These are phyloP conservation scores for Marsdenia floribunda DNA, from an alignment of 257 asterid genomes.

Conservation along the genomic window DNA sequence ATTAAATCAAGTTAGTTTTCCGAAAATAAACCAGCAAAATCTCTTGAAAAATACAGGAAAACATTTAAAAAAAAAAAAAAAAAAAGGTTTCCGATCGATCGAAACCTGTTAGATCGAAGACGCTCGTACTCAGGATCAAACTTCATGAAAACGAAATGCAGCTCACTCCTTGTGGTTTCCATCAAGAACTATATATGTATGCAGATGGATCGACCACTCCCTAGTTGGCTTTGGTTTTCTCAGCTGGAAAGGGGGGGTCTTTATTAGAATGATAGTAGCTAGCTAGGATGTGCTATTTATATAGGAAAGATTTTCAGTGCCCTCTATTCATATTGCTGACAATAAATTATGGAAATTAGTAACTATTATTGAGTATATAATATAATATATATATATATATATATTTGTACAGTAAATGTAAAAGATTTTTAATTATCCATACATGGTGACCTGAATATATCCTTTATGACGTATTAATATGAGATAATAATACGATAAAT, in stretches of 20 bases:
- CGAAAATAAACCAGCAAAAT: background rate
- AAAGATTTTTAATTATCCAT: background rate
- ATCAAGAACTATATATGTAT: background rate
- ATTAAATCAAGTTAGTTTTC: too few species aligned
- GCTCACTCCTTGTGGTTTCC: conserved; percentile 27
- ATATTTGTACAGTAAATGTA: background rate
- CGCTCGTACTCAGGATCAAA: conserved; percentile 82
- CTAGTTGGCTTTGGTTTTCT: background rate
- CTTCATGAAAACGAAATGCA: conserved; percentile 80
- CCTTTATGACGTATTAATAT: background rate
- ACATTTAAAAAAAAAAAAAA: too few species aligned
- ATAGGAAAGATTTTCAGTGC: background rate
- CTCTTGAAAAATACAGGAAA: too few species aligned
- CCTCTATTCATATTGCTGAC: too few species aligned
- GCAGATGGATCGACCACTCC: background rate
- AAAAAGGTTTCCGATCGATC: background rate
- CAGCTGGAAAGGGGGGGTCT: background rate
- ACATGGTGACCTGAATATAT: background rate
- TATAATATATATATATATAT: background rate
- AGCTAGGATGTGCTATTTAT: conserved; percentile 13
- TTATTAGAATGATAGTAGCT: too few species aligned
- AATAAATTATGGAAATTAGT: background rate
- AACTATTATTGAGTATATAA: too few species aligned
- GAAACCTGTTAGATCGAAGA: conserved; percentile 60
- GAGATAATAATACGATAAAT: too few species aligned